Evolutionary conservation across 106 monocot genomes (phyloP), one percentile per base, ranked within the genome.

Genomic region (Apostasia ramifera): DNA sequence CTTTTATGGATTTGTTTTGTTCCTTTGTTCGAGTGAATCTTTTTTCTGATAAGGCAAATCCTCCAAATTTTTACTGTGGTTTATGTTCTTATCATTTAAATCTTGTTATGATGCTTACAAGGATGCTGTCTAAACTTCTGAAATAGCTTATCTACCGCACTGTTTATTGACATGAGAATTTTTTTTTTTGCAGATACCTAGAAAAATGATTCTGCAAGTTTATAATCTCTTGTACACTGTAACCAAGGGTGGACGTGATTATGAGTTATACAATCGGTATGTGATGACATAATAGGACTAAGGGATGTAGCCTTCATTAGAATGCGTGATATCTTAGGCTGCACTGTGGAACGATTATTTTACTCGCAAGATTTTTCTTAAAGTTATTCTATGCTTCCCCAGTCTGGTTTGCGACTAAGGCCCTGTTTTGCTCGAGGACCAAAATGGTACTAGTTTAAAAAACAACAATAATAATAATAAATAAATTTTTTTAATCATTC

Each of bases 1-100:
- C 97, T 57, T 98, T 98, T 79, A 98, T 98, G 97, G 97, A 98
- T 74, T 93, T 98, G 1, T 98, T 98, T 71, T 98, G 92, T 81
- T 90, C 85, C 47, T 93, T 98, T 87, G 82, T 93, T 48, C 82
- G 89, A 14, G 97, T 98, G 14, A 92, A 90, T 76, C 80, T 98
- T 66, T 92, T 98, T 59, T 98, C 97, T 70, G 85, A 85, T 44
- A 98, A 98, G 87, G 97, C 77, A 81, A 82, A 42, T 68, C 5
- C 13, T 66, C 50, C 44, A 62, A 61, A 65, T 65, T 47, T 49
- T 14, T 48, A 48, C 37, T 43, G 6, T 47, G 47, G 6, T 15
- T 26, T 65, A 65, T 47, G 14, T 65, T 65, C 48, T 26, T 26
- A 15, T 47, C 26, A 47, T 12, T 50, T 8, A 8, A 8, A 50